Conservation (phyloP, 768 basidiomycete genomes). For the Amanita muscaria region DNA sequence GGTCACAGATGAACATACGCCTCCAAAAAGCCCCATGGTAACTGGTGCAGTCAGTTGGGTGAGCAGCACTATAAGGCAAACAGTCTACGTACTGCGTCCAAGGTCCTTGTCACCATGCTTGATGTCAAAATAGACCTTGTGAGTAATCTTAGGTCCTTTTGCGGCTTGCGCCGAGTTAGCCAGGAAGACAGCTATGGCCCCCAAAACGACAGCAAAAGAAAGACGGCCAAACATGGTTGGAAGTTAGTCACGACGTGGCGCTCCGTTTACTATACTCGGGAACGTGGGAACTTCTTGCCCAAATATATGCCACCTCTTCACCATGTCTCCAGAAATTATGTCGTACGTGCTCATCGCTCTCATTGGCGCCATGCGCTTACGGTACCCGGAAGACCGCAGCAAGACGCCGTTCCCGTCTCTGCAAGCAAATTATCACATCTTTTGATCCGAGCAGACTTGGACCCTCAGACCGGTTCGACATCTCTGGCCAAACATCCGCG, state of each 20-base stretch:
- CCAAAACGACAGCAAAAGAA: conserved; percentile 50
- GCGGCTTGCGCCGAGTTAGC: conserved; percentile 67
- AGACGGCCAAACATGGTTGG: conserved; percentile 52
- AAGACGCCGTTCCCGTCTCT: not conserved
- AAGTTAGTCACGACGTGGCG: conserved; percentile 8
- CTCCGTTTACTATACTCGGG: conserved; percentile 15
- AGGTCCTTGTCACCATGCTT: conserved; percentile 83
- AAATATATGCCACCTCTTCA: not conserved
- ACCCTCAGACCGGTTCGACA: not conserved
- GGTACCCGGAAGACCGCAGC: no score
- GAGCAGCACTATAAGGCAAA: conserved; percentile 3
- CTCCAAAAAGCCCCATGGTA: conserved; percentile 84
- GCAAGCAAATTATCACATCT: not conserved
- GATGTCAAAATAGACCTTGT: conserved; percentile 93
- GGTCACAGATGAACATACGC: conserved; percentile 35
- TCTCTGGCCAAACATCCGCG: not conserved
- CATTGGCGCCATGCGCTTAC: no score
- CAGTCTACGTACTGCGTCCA: conserved; percentile 56
- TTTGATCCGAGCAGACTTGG: not conserved
- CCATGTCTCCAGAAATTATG: no score
- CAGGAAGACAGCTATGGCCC: conserved; percentile 62
- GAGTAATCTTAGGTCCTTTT: conserved; percentile 83
- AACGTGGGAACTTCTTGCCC: conserved; percentile 1
- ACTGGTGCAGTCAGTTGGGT: conserved; percentile 33
- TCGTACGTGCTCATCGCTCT: no score